A percentile compares a stretch with the other conserved stretches of the same genome.
These are phyloP conservation scores for Oryza rufipogon DNA, from an alignment of 176 grass and related monocot species.

Conservation along the genomic window DNA sequence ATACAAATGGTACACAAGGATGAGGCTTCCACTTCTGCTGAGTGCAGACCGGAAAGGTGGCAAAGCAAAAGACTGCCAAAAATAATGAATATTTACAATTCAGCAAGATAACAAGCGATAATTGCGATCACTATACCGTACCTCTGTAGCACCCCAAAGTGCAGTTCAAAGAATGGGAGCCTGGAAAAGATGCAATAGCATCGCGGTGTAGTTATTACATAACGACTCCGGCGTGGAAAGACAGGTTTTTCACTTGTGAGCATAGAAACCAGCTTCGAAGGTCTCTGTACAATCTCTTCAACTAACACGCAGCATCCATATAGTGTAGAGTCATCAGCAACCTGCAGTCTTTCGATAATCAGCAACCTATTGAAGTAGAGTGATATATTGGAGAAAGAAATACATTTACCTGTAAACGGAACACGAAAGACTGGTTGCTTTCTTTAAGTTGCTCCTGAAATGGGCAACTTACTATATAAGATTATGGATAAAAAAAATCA, in stretches of 20 bases:
- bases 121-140: constrained; percentile 37
- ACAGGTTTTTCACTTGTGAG: constrained; percentile 54
- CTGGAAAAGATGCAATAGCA: constrained; percentile 98
- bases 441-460: constrained; percentile 98
- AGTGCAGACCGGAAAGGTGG: not conserved
- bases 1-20: not conserved
- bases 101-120: not conserved
- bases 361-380: constrained; percentile 29
- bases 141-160: constrained; percentile 96
- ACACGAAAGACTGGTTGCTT: constrained; percentile 96
- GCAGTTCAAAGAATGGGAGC: constrained; percentile 93
- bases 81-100: constrained; percentile 2
- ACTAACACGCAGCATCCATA: constrained; percentile 99
- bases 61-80: constrained; percentile 18
- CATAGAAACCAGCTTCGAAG: constrained; percentile 93
- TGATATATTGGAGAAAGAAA: constrained; percentile 19
- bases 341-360: constrained; percentile 57
- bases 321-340: constrained; percentile 88
- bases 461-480: constrained; percentile 29
- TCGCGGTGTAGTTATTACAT: constrained; percentile 83
- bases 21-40: constrained; percentile 14
- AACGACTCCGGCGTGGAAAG: constrained; percentile 71
- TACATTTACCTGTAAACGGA: constrained; percentile 88
- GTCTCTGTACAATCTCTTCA: constrained; percentile 91
- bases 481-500: constrained; percentile 9